Base-by-base conservation (phyloP, 768 basidiomycete genomes). In the Boletus coccyginus region DNA sequence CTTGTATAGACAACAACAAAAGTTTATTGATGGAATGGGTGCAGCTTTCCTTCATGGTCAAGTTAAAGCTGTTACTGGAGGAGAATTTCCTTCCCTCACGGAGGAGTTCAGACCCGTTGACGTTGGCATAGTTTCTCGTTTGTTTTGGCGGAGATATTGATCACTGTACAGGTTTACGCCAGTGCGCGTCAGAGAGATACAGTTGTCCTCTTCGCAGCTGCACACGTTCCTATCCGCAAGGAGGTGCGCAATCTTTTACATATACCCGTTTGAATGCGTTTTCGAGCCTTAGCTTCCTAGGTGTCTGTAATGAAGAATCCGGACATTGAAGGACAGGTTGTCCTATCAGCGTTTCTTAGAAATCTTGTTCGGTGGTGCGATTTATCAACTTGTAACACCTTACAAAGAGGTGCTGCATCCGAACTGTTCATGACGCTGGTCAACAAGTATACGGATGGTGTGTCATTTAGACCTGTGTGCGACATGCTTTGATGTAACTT, bases 361-460 rank as follows among this genome's bases (percentile, higher is more conserved):
- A 66, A 67, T 40, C 70, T 91, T 8, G 68, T 90, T 13, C 63
- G 69, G 9, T 94, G 90, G 90, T 78, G 79, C 40, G 70, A 90
- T 21, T 63, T 73, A 7, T 62, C 69, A 12, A 73, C 80, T 5
- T 77, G 78, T 17, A 81, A 74, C 48, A 70, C 75, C 43, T 60
- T 79, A 0, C 88, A 90, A 66, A 74, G 76, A 58, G 77, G 79
- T 32, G 78, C 84, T 29, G 81, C 78, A 3, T 76, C 81, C 63
- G 80, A 85, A 39, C 63, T 85, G 3, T 67, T 92, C 17, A 78
- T 87, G 1, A 81, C 86, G 0, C 72, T 90, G n/a, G 71, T 94
- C 29, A 97, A 98, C 69, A 92, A 94, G 70, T 82, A 85, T 38
- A 75, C 77, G 11, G 78, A 85, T 40, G 85, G 94, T 93, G 46